These are phyloP conservation scores for Mallotus repandus DNA, from an alignment of 441 rosid species.

Conservation along the genomic window DNA sequence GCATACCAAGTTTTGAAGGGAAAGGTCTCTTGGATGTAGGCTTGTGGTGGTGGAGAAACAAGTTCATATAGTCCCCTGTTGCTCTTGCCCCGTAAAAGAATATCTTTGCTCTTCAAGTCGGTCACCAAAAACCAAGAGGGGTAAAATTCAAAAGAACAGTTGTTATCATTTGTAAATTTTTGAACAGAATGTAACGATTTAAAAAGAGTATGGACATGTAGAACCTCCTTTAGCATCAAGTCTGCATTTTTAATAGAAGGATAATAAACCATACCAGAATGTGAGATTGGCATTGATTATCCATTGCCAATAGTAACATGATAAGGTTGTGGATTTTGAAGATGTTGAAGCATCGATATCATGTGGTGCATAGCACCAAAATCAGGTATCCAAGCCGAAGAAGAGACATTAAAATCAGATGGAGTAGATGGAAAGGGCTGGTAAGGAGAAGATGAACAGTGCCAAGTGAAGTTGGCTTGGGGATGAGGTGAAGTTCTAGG, in stretches of 20 bases:
- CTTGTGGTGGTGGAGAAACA: too few species aligned
- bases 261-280: not conserved
- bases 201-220: not conserved
- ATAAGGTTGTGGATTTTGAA: not conserved
- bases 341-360: not conserved
- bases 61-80: too few species aligned
- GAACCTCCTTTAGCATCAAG: not conserved
- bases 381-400: not conserved
- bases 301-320: not conserved
- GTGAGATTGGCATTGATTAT: not conserved
- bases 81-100: too few species aligned
- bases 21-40: accelerated
- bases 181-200: not conserved
- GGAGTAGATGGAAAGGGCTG: too few species aligned
- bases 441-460: too few species aligned
- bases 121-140: not conserved
- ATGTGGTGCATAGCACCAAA: not conserved
- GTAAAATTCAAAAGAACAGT: not conserved
- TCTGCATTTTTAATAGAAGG: not conserved
- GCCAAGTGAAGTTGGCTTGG: too few species aligned
- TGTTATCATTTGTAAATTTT: not conserved
- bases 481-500: too few species aligned
- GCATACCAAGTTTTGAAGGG: too few species aligned
- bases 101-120: too few species aligned
- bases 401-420: not conserved